Evolutionary conservation across 441 rosid species (phyloP), one percentile per base, ranked within the genome.

Genomic region (Populus hybrid): DNA sequence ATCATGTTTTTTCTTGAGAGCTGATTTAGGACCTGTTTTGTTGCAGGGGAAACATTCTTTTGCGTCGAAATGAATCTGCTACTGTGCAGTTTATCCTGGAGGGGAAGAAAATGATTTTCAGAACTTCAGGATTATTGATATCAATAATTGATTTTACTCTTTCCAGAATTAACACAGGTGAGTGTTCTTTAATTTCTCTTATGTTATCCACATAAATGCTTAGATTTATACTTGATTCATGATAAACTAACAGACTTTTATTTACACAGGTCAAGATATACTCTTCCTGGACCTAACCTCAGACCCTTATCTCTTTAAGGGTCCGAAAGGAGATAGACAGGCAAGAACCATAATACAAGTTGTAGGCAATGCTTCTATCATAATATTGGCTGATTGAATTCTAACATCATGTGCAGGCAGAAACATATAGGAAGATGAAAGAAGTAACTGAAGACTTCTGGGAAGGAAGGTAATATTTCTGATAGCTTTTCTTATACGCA

Each of bases 101-200:
- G 68, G 98, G 94, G 71, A 92, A 89, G 85, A 78, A 83, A 63
- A 79, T 89, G 59, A 38, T 72, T 69, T 61, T 90, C 32, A 89
- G 78, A 82, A 87, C 92, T 59, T 91, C 78, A 77, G 98, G 98
- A 69, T 35, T 96, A 77, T 80, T 78, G 6, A 81, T 91, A 81
- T 89, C 94, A 35, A 94, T 96, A 75, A 94, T 96, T 12, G 99
- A 96, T 83, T 96, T 94, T 80, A 96, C 99, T 14, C 91, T 96
- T 70, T 96, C 98, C 40, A 88, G 98, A 85, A 94, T 96, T 75
- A 92, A 91, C 65, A 91, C 98, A 4, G 98, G 98, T 91, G 70
- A 30, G 32, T 50, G 23, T 79, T 80, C 75, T 74, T 32, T 50
- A 5, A 5, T 67, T 67, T 71, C 35, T 71, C 53, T n/a, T 42